Evolutionary conservation across 805 yeast species (phyloP), one percentile per base, ranked within the genome.

Genomic region (Ogataea zsoltii): DNA sequence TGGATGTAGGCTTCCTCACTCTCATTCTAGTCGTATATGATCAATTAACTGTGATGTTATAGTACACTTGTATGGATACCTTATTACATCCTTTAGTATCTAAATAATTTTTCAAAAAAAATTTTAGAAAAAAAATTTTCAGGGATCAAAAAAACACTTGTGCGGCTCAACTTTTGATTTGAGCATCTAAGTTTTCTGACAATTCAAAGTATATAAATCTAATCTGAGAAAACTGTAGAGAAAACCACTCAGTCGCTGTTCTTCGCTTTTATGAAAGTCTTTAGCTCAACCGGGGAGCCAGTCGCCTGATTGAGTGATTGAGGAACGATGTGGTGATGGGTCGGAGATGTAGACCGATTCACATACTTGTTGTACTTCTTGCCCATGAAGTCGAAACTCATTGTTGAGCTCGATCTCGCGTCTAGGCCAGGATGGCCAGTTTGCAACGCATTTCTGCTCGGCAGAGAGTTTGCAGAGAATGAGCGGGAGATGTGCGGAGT

Each of bases 1-100:
- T 94, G 49, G 96, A 86, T 32, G 90, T 84, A 52, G 85, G 85
- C 67, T 76, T 65, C 60, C 63, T 65, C 19, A 65, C 68, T 63
- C 69, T 65, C 69, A 66, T 63, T 9, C 21, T 38, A 23, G 4
- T 26, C 25, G 16, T 11, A 16, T 7, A 31, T n/a, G 33, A 13
- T 6, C 11, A 25, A 5, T 28, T n/a, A 28, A 28, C 31, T 28
- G 11, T 6, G 14, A 25, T 7, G 11, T n/a, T n/a, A 25, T 25
- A 25, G 13, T 28, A 28, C 13, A 28, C 31, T 28, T 28, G 14
- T 12, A 28, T 6, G 11, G 6, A 5, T 28, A 6, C 14, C 14
- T 25, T 25, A 28, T 6, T 5, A 4, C 31, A 17, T n/a, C 13
- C 21, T 28, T 17, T 32, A 19, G 9, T 29, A 29, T 30, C 33